Evolutionary conservation across 2,329 filamentous ascomycete genomes (phyloP), one percentile per base, ranked within the genome.

Genomic region (Lachnellula hyalina): DNA sequence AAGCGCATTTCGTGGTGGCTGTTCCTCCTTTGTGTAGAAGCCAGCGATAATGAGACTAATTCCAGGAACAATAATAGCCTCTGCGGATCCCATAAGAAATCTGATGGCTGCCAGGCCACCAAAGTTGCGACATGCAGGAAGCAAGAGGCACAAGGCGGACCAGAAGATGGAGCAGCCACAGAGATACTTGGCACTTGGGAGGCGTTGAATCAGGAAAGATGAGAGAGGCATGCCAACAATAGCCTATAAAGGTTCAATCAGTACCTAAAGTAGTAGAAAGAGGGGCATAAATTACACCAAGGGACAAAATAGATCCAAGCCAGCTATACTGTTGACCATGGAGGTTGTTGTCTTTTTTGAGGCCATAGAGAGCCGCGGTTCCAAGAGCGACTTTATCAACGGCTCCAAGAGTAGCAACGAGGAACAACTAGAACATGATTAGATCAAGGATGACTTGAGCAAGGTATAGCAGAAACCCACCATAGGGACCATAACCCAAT

Each of bases 331-430:
- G 69, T 0, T 73, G 73, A 0, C 78, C 78, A 38, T 73, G 71
- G 1, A 81, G 70, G 15, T 76, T 62, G 6, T 81, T 68, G 56
- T 83, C 80, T n/a, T 80, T 73, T 12, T 71, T 66, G 51, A 83
- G 80, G 0, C 79, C 79, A 59, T 82, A 81, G 34, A 83, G 77
- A 4, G 79, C 79, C 0, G 80, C 79, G 59, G 81, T 81, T 28
- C 71, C 75, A 7, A 79, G 61, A 0, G 74, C 78, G 0, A 75
- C 79, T 70, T 78, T 60, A 34, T 59, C 53, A 21, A 53, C 68
- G 62, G 68, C 68, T 35, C 63, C 60, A 42, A 70, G 63, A 11
- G 64, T 68, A 3, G 63, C 63, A 19, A 62, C 57, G 47, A 69
- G 63, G 7, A 70, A 50, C 14, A 69, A 56, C 53, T 56, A 25